Conservation (phyloP, 1,139 yeast species). For the Magnusiomyces paraingens region DNA sequence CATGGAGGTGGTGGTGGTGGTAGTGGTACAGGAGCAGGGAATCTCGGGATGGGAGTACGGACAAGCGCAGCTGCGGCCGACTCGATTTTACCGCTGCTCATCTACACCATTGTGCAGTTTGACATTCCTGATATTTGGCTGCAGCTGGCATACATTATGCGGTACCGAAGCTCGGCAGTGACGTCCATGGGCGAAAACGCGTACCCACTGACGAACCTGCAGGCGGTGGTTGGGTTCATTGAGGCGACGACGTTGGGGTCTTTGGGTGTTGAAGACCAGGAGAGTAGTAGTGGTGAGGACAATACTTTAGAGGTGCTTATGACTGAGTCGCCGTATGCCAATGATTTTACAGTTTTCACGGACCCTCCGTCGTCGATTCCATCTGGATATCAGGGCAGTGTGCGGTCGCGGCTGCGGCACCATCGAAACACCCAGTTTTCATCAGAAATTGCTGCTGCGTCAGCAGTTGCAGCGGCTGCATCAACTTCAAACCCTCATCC, state of each 20-base stretch:
- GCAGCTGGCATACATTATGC: slow-evolving; percentile 47
- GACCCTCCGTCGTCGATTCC: slow-evolving; percentile 3
- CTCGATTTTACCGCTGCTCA: slow-evolving; percentile 49
- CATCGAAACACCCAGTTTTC: neutral
- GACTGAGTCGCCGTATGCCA: neutral
- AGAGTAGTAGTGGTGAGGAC: neutral
- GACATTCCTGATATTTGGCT: slow-evolving; percentile 42
- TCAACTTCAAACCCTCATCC: neutral
- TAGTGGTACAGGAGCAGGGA: neutral
- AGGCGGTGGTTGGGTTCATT: slow-evolving; percentile 55
- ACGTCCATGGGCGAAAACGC: slow-evolving; percentile 44
- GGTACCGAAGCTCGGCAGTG: slow-evolving; percentile 46
- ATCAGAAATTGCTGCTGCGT: neutral
- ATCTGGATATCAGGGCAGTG: neutral
- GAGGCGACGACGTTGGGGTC: slow-evolving; percentile 42
- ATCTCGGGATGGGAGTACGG: neutral
- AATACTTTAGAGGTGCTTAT: neutral
- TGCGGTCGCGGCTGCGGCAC: slow-evolving; percentile 3
- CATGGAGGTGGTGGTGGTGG: too few relatives aligned
- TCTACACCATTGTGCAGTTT: slow-evolving; percentile 42
- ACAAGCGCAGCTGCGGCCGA: slow-evolving; percentile 38
- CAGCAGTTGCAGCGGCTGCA: slow-evolving; percentile 5
- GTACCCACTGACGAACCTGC: slow-evolving; percentile 57
- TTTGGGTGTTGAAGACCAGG: slow-evolving; percentile 26
- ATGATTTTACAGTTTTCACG: slow-evolving; percentile 4